Evolutionary conservation across 108 stramenopile genomes (phyloP), one percentile per base, ranked within the genome.

Genomic region (Cylindrotheca fusiformis): DNA sequence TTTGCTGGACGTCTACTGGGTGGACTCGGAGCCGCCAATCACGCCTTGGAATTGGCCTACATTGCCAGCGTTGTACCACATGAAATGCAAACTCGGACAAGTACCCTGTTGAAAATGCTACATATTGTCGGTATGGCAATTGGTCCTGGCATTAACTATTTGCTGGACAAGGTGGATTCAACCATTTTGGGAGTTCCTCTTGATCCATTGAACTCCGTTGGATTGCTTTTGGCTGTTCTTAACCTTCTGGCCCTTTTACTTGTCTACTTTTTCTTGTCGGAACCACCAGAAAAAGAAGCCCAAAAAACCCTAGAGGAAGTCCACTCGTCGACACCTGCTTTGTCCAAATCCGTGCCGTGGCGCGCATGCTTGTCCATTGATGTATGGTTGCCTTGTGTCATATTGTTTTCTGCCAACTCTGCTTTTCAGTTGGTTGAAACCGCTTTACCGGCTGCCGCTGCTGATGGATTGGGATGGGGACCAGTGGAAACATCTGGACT

Each of bases 381-480:
- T 32, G 86, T 77, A 45, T 58, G 63, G 66, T 59, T 90, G 4
- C 85, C 88, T 8, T 64, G 83, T 21, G 65, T 86, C 21, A 71
- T 75, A 19, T 79, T 87, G 24, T 85, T 90, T 48, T 48, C 45
- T 2, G 80, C 84, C 68, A 90, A 90, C 65, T 70, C 83, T 22
- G 74, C 68, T 53, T 90, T 84, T 63, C 85, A 86, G 33, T 65
- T 90, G 55, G 77, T 85, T 45, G 84, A 82, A 66, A 87, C 89
- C 18, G 86, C 68, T 1, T 65, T 90, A 14, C 81, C 89, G 2
- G 84, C 89, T 17, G 84, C 76, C 32, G 74, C 77, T 29, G 49
- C 30, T 25, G 67, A 90, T 70, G 78, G 75, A 41, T 51, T 90
- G 52, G 73, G 67, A 17, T 86, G 85, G 88, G 72, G 68, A 21